Percentiles rank a stretch among this genome's conserved stretches.
Conservation (phyloP, 371 early-diverging fungal species). For the Mortierella sp. region DNA sequence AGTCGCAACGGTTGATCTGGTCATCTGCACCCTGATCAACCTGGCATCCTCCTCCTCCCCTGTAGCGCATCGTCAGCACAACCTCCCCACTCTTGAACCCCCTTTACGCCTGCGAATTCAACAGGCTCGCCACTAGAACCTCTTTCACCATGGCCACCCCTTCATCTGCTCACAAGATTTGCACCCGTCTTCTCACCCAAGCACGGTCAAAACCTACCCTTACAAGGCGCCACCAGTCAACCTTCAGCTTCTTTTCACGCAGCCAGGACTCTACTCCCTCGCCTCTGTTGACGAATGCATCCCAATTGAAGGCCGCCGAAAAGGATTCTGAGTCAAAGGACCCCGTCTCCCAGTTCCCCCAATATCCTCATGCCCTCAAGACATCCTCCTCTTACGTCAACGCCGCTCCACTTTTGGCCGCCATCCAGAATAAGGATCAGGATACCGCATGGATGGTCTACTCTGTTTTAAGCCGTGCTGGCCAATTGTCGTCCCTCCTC, state of each 20-base stretch:
- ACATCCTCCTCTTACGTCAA: constrained; percentile 32
- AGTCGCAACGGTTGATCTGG: constrained; percentile 7
- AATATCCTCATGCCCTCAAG: constrained; percentile 23
- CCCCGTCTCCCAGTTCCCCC: not conserved
- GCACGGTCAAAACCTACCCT: constrained; percentile 22
- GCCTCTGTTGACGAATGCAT: not conserved
- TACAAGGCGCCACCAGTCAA: constrained; percentile 39
- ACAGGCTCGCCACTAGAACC: not conserved
- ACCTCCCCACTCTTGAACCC: not conserved
- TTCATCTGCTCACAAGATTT: constrained; percentile 28
- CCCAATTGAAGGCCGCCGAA: not conserved
- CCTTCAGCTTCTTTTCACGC: constrained; percentile 49
- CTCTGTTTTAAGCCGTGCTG: constrained; percentile 36
- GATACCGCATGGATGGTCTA: constrained; percentile 55
- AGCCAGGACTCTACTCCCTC: constrained; percentile 15
- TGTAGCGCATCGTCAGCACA: not conserved
- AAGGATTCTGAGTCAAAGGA: not conserved
- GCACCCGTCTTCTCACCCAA: constrained; percentile 27
- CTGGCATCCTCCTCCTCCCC: not conserved
- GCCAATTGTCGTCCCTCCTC: constrained; percentile 26
- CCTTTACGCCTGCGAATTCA: not conserved
- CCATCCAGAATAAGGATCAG: constrained; percentile 52
- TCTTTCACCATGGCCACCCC: not conserved
- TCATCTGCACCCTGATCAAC: constrained; percentile 2
- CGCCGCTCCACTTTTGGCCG: constrained; percentile 40